Base-by-base conservation (phyloP, 805 yeast genomes). In the Groenewaldozyma salmanticensis region DNA sequence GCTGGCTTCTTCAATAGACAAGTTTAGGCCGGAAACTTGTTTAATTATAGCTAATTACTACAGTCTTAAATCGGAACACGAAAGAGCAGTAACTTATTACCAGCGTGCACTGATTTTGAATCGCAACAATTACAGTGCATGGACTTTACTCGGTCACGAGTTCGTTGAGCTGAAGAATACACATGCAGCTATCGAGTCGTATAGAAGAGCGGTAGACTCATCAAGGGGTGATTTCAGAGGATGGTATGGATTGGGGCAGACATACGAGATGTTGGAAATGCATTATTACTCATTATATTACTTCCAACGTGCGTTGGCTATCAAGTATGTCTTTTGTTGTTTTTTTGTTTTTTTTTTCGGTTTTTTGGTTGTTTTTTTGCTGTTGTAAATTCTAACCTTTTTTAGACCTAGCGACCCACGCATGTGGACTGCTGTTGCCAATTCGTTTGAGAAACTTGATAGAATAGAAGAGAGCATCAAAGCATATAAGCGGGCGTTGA, bases 141-240 rank as follows among this genome's bases (percentile, higher is more conserved):
- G 97, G 97, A 92, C 97, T 0, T 67, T 92, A 43, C 87, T 92
- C 96, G 99, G 99, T 7, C 99, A 92, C 61, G 99, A 92, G 63
- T 92, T 85, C 64, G 94, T 92, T 13, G 99, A 92, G 59, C 70
- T 92, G 52, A 88, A 90, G 55, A 92, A 92, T 62, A 81, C 95
- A 1, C 95, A 92, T 60, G 97, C 97, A 1, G 98, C 98, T 1
- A 92, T 92, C 41, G 96, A 90, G 65, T 79, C 94, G 44, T 92
- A 92, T 57, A 66, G 97, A 50, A 66, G 95, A 34, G 99, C 97
- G 0, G 90, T 88, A 1, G 96, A 87, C 57, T 79, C 88, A 2
- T 85, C 84, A 54, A 73, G 78, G 35, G 80, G 82, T 54, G 98
- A 92, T 58, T 94, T 83, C 59, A 68, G 95, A 39, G 97, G 97